These are phyloP conservation scores for Coprinopsis cinerea DNA, from an alignment of 768 basidiomycete species.

Conservation along the genomic window DNA sequence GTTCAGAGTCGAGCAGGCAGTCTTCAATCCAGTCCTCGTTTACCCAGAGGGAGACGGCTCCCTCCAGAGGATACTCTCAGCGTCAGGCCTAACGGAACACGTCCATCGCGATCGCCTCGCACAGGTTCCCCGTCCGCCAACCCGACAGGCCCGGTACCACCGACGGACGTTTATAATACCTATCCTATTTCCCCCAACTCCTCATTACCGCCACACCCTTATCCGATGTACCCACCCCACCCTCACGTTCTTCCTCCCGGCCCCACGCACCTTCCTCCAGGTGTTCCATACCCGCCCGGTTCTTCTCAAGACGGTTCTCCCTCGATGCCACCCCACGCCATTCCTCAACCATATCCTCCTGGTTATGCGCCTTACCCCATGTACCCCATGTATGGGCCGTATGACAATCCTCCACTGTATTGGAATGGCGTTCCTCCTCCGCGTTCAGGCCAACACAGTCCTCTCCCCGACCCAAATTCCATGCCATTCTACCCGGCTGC, in stretches of 20 bases:
- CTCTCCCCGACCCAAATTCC: conserved; percentile 10
- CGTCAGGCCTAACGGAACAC: conserved; percentile 4
- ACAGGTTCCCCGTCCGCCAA: not conserved
- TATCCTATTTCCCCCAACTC: conserved; percentile 9
- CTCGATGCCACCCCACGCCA: conserved; percentile 9
- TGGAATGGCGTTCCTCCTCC: conserved; percentile 28
- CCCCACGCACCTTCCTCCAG: conserved; percentile 4
- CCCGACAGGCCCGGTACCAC: too few species aligned
- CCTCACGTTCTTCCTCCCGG: conserved; percentile 2
- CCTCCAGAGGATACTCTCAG: conserved; percentile 29
- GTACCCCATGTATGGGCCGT: conserved; percentile 10
- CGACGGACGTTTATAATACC: too few species aligned
- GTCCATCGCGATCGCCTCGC: conserved; percentile 3
- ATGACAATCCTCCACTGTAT: conserved; percentile 27
- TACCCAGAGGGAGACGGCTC: conserved; percentile 30
- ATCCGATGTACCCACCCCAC: conserved; percentile 13
- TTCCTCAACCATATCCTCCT: conserved; percentile 11
- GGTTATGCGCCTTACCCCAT: conserved; percentile 2
- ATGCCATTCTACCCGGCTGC: conserved; percentile 12
- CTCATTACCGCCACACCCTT: conserved; percentile 9
- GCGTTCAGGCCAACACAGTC: conserved; percentile 21
- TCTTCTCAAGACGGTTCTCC: conserved; percentile 7
- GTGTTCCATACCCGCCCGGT: not conserved
- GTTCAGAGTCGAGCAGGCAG: conserved; percentile 33
- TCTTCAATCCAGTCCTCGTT: conserved; percentile 20